Percentiles rank a stretch among this genome's conserved stretches.
Evolutionary conservation across 2,329 filamentous ascomycete genomes (phyloP).

Genomic region (Akanthomyces uredinophilus): DNA sequence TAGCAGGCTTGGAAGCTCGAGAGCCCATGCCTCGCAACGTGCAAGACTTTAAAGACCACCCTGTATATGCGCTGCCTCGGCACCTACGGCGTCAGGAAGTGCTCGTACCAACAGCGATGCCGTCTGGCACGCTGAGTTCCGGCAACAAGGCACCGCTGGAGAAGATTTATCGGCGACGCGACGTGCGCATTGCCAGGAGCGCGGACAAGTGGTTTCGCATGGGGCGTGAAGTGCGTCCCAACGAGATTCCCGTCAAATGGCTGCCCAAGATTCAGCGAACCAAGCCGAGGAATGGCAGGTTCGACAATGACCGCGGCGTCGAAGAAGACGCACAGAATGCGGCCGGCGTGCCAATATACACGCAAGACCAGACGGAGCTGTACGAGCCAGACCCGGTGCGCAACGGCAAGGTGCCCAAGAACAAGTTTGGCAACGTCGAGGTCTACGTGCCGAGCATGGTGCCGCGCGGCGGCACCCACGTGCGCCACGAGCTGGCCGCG

Average conservation of each 20-base stretch:
- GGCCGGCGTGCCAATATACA: conserved; percentile 53
- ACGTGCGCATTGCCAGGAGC: conserved; percentile 73
- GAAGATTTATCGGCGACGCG: conserved; percentile 72
- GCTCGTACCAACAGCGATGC: conserved; percentile 61
- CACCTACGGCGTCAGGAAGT: conserved; percentile 83
- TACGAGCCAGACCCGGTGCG: conserved; percentile 75
- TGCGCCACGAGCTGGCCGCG: conserved; percentile 55
- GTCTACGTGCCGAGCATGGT: conserved; percentile 91
- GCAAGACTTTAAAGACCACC: conserved; percentile 82
- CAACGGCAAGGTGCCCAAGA: conserved; percentile 74
- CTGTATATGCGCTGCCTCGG: conserved; percentile 75
- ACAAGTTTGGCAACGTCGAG: conserved; percentile 91
- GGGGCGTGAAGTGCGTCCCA: conserved; percentile 70
- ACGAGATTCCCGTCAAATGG: conserved; percentile 79
- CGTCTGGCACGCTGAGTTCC: conserved; percentile 72
- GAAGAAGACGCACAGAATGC: conserved; percentile 26
- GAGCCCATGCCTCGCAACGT: conserved; percentile 86
- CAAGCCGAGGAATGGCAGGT: conserved; percentile 14
- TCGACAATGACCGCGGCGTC: conserved; percentile 26
- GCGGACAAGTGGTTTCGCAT: conserved; percentile 88
- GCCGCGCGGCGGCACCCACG: conserved; percentile 71
- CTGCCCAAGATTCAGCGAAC: conserved; percentile 45
- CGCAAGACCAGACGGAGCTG: conserved; percentile 59
- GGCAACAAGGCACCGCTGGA: conserved; percentile 62
- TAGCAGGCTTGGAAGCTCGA: conserved; percentile 63